These are phyloP conservation scores for Thelonectria discophora DNA, from an alignment of 2,329 filamentous ascomycete genomes.

Conservation along the genomic window DNA sequence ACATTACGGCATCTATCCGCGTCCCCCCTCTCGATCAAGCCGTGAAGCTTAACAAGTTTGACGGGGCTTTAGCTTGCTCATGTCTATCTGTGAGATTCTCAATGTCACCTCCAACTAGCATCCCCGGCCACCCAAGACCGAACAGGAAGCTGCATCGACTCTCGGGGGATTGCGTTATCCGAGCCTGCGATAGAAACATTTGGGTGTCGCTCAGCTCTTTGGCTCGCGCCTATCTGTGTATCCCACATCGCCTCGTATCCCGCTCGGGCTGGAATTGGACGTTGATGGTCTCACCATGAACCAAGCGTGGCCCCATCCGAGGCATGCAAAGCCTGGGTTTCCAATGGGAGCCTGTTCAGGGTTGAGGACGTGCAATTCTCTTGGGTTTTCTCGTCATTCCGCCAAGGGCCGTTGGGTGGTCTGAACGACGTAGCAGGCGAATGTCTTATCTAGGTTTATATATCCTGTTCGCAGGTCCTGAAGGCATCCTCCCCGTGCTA, in stretches of 20 bases:
- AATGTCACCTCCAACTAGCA: neutral
- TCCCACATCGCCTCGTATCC: slow-evolving; percentile 13
- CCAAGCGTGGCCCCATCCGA: slow-evolving; percentile 8
- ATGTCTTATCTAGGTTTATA: neutral
- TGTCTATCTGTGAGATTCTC: neutral
- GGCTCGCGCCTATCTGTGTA: neutral
- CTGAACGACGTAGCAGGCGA: too few species aligned
- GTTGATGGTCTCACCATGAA: slow-evolving; percentile 12
- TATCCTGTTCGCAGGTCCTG: neutral
- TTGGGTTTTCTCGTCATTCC: slow-evolving; percentile 9
- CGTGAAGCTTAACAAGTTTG: neutral
- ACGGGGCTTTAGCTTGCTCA: too few species aligned
- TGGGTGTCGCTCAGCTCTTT: too few species aligned
- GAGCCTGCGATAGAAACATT: slow-evolving; percentile 20
- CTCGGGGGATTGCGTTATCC: slow-evolving; percentile 23
- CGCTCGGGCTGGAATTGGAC: slow-evolving; percentile 3
- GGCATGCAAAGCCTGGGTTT: neutral
- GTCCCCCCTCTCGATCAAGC: neutral
- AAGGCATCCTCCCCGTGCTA: neutral
- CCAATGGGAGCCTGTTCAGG: neutral
- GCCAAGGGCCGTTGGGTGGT: neutral
- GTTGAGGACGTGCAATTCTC: slow-evolving; percentile 1
- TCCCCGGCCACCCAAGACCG: neutral
- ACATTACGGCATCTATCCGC: neutral
- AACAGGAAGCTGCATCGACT: slow-evolving; percentile 7